Percentiles rank a stretch among this genome's conserved stretches.
phyloP scores from a whole-genome alignment of 345 rosid genomes.

The Geranium rotundifolium region DNA sequence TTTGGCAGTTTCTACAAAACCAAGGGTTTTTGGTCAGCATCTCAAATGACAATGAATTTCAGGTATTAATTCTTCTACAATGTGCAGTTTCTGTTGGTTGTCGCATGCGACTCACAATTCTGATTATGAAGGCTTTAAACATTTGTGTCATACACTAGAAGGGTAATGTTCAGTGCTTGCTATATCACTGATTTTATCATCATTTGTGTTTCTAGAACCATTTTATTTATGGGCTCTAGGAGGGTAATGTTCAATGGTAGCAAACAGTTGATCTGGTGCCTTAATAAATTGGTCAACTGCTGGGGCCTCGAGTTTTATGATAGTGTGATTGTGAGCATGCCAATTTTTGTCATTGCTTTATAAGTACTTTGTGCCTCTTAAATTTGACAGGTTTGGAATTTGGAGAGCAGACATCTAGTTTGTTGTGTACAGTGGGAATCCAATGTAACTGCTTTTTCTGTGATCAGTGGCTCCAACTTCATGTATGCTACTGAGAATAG shows the following conservation, averaged over 20 bases:
- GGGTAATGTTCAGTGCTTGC: neutral
- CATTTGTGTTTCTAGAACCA: neutral
- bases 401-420: slow-evolving; percentile 34
- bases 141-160: neutral
- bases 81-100: neutral
- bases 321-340: neutral
- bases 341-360: neutral
- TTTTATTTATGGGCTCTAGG: neutral
- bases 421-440: slow-evolving; percentile 46
- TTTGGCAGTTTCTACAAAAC: slow-evolving; percentile 57
- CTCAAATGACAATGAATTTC: slow-evolving; percentile 45
- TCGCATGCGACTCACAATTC: neutral
- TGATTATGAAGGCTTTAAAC: neutral
- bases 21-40: slow-evolving; percentile 44
- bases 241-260: neutral
- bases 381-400: slow-evolving; percentile 53
- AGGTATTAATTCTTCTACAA: slow-evolving; percentile 28
- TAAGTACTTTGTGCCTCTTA: neutral
- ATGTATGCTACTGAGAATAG: slow-evolving; percentile 30
- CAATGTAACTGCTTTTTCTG: slow-evolving; percentile 54
- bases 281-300: neutral
- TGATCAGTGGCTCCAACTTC: slow-evolving; percentile 41
- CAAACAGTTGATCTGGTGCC: neutral
- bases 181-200: no score
- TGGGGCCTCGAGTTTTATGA: neutral